Evolutionary conservation across 2,329 filamentous ascomycete species (phyloP).

Genomic region (Alternaria sp.): DNA sequence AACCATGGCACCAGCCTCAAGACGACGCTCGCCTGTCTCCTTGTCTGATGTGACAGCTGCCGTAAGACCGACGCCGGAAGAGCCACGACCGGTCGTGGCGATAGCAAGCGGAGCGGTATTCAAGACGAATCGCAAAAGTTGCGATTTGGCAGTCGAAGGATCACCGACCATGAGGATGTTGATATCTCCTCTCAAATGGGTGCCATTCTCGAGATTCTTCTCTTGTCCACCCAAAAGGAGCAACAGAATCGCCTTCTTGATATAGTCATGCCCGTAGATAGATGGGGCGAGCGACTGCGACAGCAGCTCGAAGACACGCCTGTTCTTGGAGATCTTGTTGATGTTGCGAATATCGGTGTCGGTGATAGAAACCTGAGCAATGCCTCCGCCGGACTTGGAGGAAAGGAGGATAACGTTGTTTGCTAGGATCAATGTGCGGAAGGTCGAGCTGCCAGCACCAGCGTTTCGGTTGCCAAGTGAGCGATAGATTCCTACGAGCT

Average conservation of each 20-base stretch:
- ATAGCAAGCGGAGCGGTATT: conserved; percentile 97
- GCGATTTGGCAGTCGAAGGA: conserved; percentile 98
- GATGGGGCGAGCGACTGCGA: conserved; percentile 95
- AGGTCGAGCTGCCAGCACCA: conserved; percentile 86
- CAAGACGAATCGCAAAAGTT: conserved; percentile 92
- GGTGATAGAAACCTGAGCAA: conserved; percentile 90
- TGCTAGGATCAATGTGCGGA: conserved; percentile 91
- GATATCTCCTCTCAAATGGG: conserved; percentile 96
- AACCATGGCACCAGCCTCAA: conserved; percentile 99
- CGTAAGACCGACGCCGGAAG: conserved; percentile 96
- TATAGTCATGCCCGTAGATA: conserved; percentile 95
- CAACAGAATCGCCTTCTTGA: conserved; percentile 95
- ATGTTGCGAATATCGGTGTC: conserved; percentile 98
- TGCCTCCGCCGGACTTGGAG: conserved; percentile 93
- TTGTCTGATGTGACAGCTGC: conserved; percentile 97
- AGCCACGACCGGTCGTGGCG: conserved; percentile 94
- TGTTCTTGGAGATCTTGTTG: conserved; percentile 96
- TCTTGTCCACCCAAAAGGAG: conserved; percentile 96
- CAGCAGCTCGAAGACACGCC: conserved; percentile 88
- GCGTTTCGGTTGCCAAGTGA: conserved; percentile 95
- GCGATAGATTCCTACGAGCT: conserved; percentile 94
- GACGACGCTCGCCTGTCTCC: conserved; percentile 91
- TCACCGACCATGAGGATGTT: conserved; percentile 99
- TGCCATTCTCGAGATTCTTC: conserved; percentile 98
- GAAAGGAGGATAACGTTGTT: conserved; percentile 96